phyloP scores from a whole-genome alignment of 345 rosid genomes.

The Rhodamnia rubescens region DNA sequence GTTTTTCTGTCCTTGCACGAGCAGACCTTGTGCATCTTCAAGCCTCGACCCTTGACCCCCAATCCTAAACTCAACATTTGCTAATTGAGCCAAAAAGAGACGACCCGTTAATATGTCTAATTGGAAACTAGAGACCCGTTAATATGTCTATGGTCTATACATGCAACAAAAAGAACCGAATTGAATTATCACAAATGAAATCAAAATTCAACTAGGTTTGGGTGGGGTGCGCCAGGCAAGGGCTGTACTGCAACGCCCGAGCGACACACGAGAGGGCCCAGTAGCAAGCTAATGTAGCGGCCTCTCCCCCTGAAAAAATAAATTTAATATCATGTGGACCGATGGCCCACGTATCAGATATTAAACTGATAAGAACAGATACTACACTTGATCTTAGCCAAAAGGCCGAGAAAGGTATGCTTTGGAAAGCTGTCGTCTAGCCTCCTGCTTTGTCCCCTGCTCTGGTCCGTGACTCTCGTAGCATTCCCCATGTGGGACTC shows the following conservation, averaged over 20 bases:
- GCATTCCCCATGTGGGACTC: background rate
- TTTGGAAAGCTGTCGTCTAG: background rate
- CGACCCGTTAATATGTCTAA: no score
- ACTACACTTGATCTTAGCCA: conserved; percentile 58
- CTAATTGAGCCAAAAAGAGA: no score
- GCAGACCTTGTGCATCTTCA: no score
- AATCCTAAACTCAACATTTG: no score
- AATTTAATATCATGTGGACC: conserved; percentile 29
- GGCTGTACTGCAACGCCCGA: background rate
- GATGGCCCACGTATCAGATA: conserved; percentile 33
- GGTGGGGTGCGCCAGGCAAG: background rate
- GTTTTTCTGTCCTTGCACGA: no score
- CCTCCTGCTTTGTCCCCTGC: background rate
- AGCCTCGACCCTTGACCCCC: no score
- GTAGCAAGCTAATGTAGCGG: background rate
- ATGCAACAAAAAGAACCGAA: no score
- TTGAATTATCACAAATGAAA: no score
- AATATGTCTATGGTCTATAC: no score
- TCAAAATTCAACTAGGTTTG: background rate
- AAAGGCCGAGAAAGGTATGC: conserved; percentile 39
- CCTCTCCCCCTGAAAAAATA: conserved; percentile 10
- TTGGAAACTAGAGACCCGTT: no score
- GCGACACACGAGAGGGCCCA: background rate
- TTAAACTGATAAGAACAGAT: conserved; percentile 50
- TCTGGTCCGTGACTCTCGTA: background rate